Percentiles rank a stretch among this genome's conserved stretches.
Evolutionary conservation across 139 green algal species (phyloP).

Genomic region (Picochlorum costavermella): DNA sequence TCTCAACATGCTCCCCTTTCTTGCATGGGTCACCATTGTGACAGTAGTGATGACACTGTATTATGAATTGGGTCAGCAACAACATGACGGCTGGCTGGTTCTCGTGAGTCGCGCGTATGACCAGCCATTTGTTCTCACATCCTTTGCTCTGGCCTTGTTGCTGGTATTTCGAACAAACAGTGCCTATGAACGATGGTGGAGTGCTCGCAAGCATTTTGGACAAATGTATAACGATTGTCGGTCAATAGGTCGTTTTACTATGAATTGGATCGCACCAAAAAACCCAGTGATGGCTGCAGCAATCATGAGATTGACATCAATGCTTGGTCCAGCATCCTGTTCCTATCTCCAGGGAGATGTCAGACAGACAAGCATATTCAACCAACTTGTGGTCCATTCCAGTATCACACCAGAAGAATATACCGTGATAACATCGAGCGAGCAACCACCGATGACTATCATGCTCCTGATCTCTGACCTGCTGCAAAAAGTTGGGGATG

Average conservation of each 20-base stretch:
- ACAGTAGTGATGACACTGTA: conserved; percentile 5
- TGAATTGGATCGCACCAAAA: conserved; percentile 3
- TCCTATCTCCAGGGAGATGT: conserved; percentile 13
- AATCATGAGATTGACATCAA: conserved; percentile 7
- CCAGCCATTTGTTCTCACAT: conserved; percentile 25
- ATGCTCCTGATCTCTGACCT: conserved; percentile 4
- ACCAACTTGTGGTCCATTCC: neutral
- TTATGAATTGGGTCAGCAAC: conserved; percentile 9
- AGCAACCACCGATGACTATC: conserved; percentile 19
- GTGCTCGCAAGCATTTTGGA: conserved; percentile 21
- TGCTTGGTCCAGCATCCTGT: conserved; percentile 13
- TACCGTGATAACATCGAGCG: conserved; percentile 5
- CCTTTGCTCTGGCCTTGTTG: conserved; percentile 35
- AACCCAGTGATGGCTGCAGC: neutral
- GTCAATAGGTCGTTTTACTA: conserved; percentile 16
- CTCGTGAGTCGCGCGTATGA: neutral
- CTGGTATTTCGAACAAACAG: conserved; percentile 47
- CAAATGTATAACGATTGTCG: conserved; percentile 6
- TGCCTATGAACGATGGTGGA: conserved; percentile 40
- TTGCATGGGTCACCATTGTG: conserved; percentile 6
- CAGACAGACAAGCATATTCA: neutral
- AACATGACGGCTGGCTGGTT: conserved; percentile 6
- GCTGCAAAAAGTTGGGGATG: conserved; percentile 47
- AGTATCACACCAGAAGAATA: conserved; percentile 13
- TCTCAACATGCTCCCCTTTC: neutral